Conservation (phyloP, 805 yeast genomes). For the Yamadazyma sp. region DNA sequence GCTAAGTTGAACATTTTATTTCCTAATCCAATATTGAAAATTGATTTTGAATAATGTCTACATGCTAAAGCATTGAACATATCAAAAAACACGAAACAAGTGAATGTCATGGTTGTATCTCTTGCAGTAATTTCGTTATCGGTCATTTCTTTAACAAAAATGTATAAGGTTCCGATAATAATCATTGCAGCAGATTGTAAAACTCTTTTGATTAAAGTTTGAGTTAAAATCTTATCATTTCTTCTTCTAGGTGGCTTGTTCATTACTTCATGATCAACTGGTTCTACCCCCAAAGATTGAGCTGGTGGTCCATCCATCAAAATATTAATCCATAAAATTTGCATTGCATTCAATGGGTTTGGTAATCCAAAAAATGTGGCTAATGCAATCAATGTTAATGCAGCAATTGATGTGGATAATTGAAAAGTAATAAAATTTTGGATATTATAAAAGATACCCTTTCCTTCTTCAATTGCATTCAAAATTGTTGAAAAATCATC, state of each 20-base stretch:
- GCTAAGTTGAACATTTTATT: conserved; percentile 94
- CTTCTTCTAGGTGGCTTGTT: conserved; percentile 92
- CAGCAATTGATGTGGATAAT: conserved; percentile 93
- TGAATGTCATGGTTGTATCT: conserved; percentile 98
- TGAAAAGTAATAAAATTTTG: conserved; percentile 95
- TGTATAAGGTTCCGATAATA: conserved; percentile 79
- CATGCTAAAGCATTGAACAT: conserved; percentile 96
- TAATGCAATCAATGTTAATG: conserved; percentile 82
- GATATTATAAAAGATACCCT: conserved; percentile 93
- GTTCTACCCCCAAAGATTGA: conserved; percentile 95
- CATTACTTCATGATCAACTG: conserved; percentile 95
- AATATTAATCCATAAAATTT: conserved; percentile 94
- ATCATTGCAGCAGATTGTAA: conserved; percentile 75
- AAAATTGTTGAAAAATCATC: conserved; percentile 95
- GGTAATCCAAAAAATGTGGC: conserved; percentile 86
- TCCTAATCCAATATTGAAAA: conserved; percentile 74
- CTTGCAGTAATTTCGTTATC: conserved; percentile 82
- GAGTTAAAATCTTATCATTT: conserved; percentile 78
- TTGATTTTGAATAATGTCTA: conserved; percentile 82
- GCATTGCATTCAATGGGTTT: conserved; percentile 97
- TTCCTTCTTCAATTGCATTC: conserved; percentile 94
- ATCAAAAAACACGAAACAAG: conserved; percentile 93
- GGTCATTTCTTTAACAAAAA: conserved; percentile 82
- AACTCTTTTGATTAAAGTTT: conserved; percentile 65
- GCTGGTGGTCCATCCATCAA: conserved; percentile 99